Evolutionary conservation across 495 filamentous ascomycete genomes (phyloP), one percentile per base, ranked within the genome.

Genomic region (Astrothelium macrocarpum): DNA sequence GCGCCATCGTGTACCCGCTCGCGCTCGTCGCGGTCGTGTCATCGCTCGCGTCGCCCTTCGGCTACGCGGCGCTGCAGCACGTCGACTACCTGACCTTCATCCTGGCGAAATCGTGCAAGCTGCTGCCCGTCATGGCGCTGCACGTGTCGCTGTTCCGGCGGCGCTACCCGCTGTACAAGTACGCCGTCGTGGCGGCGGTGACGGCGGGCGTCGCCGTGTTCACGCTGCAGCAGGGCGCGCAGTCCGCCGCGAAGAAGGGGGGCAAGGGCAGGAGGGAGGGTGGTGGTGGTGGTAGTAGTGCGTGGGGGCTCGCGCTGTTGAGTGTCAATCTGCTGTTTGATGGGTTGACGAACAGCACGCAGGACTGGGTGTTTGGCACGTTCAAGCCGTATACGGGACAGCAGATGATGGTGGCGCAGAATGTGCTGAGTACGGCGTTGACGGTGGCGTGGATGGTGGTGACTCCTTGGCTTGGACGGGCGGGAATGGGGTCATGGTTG

Each of bases 331-430:
- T 98, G 49, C 82, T 98, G 23, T 90, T 98, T 68, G 94, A 98
- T 75, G 94, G 94, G 61, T 80, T 98, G 63, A 97, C 93, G 49
- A 98, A 98, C 73, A 90, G 85, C 59, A 96, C 91, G 32, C 94
- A 98, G 79, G 94, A 98, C 74, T 87, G 96, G 74, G 90, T 98
- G 76, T 97, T 97, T 75, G 73, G 72, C 60, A 82, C 84, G 10
- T 91, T 88, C 75, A 84, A 83, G 66, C 81, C 84, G 23, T 95
- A 91, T 75, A 81, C 84, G 16, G 95, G 95, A 1, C 91, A 93
- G 60, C 95, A 97, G 82, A 97, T 98, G 94, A 98, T 98, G 94
- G 90, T 90, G 64, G 95, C 93, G n/a, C 90, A 96, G 70, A 97
- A 97, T 70, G 74, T 95, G 34, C 84, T 97, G 67, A 85, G 81